Evolutionary conservation across 306 rosid species (phyloP), one percentile per base, ranked within the genome.

Genomic region (Gillenia trifoliata): DNA sequence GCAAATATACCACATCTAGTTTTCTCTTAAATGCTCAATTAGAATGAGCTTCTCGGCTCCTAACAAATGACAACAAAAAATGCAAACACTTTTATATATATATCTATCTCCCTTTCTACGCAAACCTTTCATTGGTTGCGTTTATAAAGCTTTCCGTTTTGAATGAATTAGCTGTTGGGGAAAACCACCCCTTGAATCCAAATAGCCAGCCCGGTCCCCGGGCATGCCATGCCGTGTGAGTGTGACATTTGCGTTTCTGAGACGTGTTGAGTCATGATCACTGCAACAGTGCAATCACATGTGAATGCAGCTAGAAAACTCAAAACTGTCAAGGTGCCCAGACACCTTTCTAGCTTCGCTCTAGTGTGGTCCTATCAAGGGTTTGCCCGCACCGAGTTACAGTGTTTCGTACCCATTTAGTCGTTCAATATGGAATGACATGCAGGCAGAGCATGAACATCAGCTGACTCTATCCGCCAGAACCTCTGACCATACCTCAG

Each of bases 401-500:
- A 75, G 75, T 66, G 75, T 75, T 34, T 54, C 52, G 68, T 73
- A 85, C 82, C 57, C 74, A 54, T 73, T 70, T 15, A 78, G 70
- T 54, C 54, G 65, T 79, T 93, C 86, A 91, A 78, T 91, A 90
- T 10, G 97, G 98, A 81, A 94, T 74, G 56, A 94, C 98, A 79
- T 91, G 91, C 1, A n/a, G 98, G 98, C 77, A 91, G 83, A 74
- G 96, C 96, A 64, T 70, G 82, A 68, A 90, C 72, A 73, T 90
- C 92, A 64, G 89, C 87, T 1, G 83, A 72, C 81, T 85, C 94
- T 71, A 94, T 74, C 76, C 80, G 90, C 83, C 83, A 86, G 75
- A 78, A 82, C 91, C 81, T 91, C 96, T 20, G 94, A 90, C 98
- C 98, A 94, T 36, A 94, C 97, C 62, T 81, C 87, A 5, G 71